Evolutionary conservation across 2,329 filamentous ascomycete species (phyloP).

Genomic region (Dactylellina drechsleri): DNA sequence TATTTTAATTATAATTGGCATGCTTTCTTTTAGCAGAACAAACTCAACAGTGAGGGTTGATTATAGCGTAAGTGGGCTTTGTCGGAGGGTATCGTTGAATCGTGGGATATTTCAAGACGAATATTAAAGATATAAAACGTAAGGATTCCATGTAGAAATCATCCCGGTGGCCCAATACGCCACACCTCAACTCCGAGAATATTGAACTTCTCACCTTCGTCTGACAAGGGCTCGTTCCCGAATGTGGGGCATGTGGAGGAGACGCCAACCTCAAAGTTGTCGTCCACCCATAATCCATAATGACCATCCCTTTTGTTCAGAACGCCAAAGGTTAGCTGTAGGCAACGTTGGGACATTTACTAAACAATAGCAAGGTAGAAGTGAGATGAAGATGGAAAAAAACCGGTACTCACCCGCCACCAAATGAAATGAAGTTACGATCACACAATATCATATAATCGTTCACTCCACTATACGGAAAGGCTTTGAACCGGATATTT

Average conservation of each 20-base stretch:
- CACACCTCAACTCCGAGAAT: slow-evolving; percentile 91
- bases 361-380: neutral
- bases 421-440: slow-evolving; percentile 82
- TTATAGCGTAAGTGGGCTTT: too few species aligned
- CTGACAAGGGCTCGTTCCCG: slow-evolving; percentile 91
- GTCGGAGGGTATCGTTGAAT: neutral
- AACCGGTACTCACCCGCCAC: slow-evolving; percentile 71
- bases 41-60: too few species aligned
- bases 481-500: slow-evolving; percentile 89
- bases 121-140: neutral
- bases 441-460: slow-evolving; percentile 98
- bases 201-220: slow-evolving; percentile 91
- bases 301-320: slow-evolving; percentile 72
- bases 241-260: slow-evolving; percentile 89
- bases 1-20: neutral
- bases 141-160: neutral
- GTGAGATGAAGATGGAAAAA: slow-evolving; percentile 2
- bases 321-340: slow-evolving; percentile 4
- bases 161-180: slow-evolving; percentile 74
- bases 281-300: slow-evolving; percentile 93
- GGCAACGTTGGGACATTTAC: neutral
- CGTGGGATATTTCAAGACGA: neutral
- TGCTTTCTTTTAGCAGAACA: neutral
- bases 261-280: slow-evolving; percentile 82
- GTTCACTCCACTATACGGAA: slow-evolving; percentile 93